Percentiles rank a stretch among this genome's conserved stretches.
phyloP scores from a whole-genome alignment of 1,284 basidiomycete genomes.

The Coniferiporia sulphurascens region DNA sequence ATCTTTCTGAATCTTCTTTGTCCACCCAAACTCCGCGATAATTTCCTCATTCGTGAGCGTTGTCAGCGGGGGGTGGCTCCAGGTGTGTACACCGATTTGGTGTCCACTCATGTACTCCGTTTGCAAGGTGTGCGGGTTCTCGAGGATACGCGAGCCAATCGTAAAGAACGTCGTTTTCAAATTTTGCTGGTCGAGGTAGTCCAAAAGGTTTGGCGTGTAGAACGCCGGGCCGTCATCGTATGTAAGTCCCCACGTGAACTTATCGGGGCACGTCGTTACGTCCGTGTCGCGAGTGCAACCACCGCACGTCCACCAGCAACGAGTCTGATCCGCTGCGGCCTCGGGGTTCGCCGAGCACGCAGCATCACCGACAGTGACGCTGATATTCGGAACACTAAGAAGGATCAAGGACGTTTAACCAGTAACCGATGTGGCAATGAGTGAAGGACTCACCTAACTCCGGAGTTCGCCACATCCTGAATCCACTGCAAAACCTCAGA shows the following conservation, averaged over 20 bases:
- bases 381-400: conserved; percentile 47
- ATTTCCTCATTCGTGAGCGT: conserved; percentile 78
- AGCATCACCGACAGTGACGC: conserved; percentile 41
- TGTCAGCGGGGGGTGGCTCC: conserved; percentile 65
- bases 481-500: conserved; percentile 72
- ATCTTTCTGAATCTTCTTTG: conserved; percentile 79
- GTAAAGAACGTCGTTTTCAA: conserved; percentile 85
- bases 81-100: conserved; percentile 67
- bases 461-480: conserved; percentile 49
- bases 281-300: conserved; percentile 68
- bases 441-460: conserved; percentile 29
- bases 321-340: conserved; percentile 47
- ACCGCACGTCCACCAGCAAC: conserved; percentile 88
- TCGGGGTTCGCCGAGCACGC: conserved; percentile 61
- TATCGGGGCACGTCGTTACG: conserved; percentile 67
- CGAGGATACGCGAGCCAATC: conserved; percentile 74
- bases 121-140: conserved; percentile 58
- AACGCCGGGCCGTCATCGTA: conserved; percentile 79
- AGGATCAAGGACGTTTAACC: background rate
- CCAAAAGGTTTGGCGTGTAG: conserved; percentile 72
- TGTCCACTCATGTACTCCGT: conserved; percentile 69
- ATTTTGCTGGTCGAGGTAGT: conserved; percentile 58
- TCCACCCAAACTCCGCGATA: conserved; percentile 87
- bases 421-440: background rate
- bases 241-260: conserved; percentile 66